Base-by-base conservation (phyloP, 805 yeast species). In the Starmerella ratchasimensis region DNA sequence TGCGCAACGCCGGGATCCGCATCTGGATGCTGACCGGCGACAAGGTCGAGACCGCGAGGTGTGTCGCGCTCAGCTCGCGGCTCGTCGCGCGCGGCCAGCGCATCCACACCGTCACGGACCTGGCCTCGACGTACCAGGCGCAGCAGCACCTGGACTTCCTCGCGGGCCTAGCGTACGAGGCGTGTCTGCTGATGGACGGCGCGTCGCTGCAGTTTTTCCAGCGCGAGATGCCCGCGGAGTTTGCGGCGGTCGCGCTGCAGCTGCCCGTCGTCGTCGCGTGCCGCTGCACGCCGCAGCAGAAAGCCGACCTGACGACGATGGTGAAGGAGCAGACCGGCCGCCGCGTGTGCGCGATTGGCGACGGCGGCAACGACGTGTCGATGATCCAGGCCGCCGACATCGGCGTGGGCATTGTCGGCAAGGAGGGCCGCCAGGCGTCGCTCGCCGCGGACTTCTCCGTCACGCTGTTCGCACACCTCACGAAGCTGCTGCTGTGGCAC, bases 11-110 rank as follows among this genome's bases (percentile, higher is more conserved):
- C 0, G 98, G 97, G 3, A 74, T 93, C 39, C 86, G 86, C 52
- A 90, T 90, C 36, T 90, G 99, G 99, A 93, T 90, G 98, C 64
- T 90, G 33, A 90, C 99, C 0, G 99, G 99, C 48, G 99, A 90
- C 58, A 90, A 90, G 57, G 97, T 90, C 5, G 99, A 90, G 61
- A 90, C 99, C 0, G 98, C 98, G 1, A 74, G 84, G 43, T 90
- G 98, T 68, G 96, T 90, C 28, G 84, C 96, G 16, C 80, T 93
- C n/a, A 81, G 94, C 57, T 90, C 96, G 23, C 78, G 86, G 52
- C 69, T 90, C 36, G 88, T 90, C 21, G 69, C 93, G 2, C 71
- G 97, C 47, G 98, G 98, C 3, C 98, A 90, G 59, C 79, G 77
- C 49, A 84, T 90, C 18, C 94, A 86, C 54, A 76, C 84, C 1